phyloP scores from a whole-genome alignment of 2,329 filamentous ascomycete species.

The Microdochium nivale region DNA sequence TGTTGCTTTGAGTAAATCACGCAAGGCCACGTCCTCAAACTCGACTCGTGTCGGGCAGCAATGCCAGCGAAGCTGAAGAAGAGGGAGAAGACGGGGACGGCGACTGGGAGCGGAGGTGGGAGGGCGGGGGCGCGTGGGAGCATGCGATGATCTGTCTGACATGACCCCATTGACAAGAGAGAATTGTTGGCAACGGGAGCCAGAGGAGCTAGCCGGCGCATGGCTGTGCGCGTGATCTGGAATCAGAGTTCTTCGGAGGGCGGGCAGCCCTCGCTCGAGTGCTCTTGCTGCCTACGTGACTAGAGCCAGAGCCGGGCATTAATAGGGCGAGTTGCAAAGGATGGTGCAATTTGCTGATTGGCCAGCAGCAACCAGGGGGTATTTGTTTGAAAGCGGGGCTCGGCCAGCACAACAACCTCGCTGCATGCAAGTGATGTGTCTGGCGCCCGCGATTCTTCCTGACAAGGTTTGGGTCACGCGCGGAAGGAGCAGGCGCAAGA shows the following conservation, averaged over 20 bases:
- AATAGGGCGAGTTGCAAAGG: not conserved
- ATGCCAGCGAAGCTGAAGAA: not conserved
- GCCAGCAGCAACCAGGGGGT: not conserved
- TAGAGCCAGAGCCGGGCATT: not conserved
- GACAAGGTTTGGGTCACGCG: not conserved
- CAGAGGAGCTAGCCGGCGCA: not conserved
- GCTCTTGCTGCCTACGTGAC: too few species aligned
- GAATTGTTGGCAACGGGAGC: not conserved
- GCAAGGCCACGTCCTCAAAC: too few species aligned
- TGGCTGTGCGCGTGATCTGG: not conserved
- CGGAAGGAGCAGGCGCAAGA: not conserved
- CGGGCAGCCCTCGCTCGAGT: not conserved
- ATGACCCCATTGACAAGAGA: not conserved
- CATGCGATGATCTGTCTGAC: not conserved
- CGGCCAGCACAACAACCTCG: not conserved
- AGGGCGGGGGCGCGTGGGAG: not conserved
- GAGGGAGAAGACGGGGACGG: not conserved
- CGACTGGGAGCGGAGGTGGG: not conserved
- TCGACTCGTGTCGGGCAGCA: not conserved
- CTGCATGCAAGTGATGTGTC: too few species aligned
- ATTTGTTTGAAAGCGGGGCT: not conserved
- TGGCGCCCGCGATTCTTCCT: not conserved
- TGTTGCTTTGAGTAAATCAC: too few species aligned
- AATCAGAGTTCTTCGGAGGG: not conserved
- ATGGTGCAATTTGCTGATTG: not conserved